Percentiles rank a stretch among this genome's conserved stretches.
Evolutionary conservation across 805 yeast genomes (phyloP).

Genomic region (Tetrapisispora phaffii): DNA sequence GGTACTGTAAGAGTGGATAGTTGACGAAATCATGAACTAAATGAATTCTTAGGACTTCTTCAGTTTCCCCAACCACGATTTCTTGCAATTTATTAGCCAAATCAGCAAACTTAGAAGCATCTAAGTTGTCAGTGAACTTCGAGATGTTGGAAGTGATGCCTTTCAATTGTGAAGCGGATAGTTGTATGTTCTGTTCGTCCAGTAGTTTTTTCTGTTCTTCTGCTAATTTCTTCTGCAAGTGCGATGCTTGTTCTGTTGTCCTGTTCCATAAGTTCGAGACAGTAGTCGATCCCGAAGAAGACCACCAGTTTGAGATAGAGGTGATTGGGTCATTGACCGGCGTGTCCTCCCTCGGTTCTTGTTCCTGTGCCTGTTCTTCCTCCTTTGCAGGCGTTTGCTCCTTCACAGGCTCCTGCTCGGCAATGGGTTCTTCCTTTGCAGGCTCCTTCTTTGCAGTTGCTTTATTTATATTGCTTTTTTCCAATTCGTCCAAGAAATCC

Average conservation of each 20-base stretch:
- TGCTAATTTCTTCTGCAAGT: constrained; percentile 30
- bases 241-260: constrained; percentile 40
- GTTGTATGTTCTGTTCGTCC: constrained; percentile 4
- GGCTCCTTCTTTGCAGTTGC: constrained; percentile 10
- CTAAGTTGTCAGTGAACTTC: constrained; percentile 2
- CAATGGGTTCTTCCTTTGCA: constrained; percentile 10
- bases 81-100: constrained; percentile 26
- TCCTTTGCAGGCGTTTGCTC: constrained; percentile 5
- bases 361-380: constrained; percentile 11
- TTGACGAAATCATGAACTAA: constrained; percentile 60
- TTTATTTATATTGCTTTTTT: constrained; percentile 42
- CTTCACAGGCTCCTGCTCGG: constrained; percentile 15
- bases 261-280: constrained; percentile 59
- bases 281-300: constrained; percentile 52
- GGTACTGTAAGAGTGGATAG: constrained; percentile 33
- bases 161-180: background rate
- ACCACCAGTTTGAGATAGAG: constrained; percentile 68
- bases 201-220: constrained; percentile 30
- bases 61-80: constrained; percentile 31
- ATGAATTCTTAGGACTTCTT: constrained; percentile 51
- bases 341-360: constrained; percentile 10
- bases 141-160: constrained; percentile 15
- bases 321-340: constrained; percentile 49
- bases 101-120: constrained; percentile 20
- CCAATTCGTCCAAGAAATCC: constrained; percentile 54